These are phyloP conservation scores for Phytophthora vignae DNA, from an alignment of 352 stramenopile species.

Conservation along the genomic window DNA sequence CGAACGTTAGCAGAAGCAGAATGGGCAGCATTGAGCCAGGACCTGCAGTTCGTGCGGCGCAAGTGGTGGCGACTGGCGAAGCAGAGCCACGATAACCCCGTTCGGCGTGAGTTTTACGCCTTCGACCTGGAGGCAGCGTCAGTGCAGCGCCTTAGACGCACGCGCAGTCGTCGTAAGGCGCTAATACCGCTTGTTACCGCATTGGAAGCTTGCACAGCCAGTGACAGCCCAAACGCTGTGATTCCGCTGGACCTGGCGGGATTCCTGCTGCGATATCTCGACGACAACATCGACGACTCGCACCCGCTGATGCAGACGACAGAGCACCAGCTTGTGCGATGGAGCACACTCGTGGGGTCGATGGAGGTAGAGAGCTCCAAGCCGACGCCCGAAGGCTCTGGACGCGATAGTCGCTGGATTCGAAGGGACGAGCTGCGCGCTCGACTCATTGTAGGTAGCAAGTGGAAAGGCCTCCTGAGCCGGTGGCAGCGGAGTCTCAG, in stretches of 20 bases:
- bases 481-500: constrained; percentile 14
- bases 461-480: constrained; percentile 7
- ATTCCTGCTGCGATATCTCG: constrained; percentile 31
- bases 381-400: constrained; percentile 4
- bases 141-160: constrained; percentile 23
- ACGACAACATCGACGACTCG: constrained; percentile 1
- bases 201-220: constrained; percentile 24
- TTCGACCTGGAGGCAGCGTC: constrained; percentile 27
- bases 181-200: constrained; percentile 21
- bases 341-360: constrained; percentile 11
- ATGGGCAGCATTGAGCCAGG: constrained; percentile 22
- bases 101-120: constrained; percentile 3
- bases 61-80: constrained; percentile 9
- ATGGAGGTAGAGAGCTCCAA: constrained; percentile 16
- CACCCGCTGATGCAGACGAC: constrained; percentile 26
- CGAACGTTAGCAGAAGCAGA: constrained; percentile 21
- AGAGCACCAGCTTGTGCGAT: constrained; percentile 29
- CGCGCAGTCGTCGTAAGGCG: constrained; percentile 22
- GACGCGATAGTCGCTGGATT: constrained; percentile 17
- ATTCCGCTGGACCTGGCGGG: constrained; percentile 23
- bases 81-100: constrained; percentile 2
- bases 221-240: constrained; percentile 8
- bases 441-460: constrained; percentile 12
- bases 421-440: constrained; percentile 28
- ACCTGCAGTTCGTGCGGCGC: constrained; percentile 25